Evolutionary conservation across 768 basidiomycete species (phyloP), one percentile per base, ranked within the genome.

Genomic region (Suillus fuscotomentosus): DNA sequence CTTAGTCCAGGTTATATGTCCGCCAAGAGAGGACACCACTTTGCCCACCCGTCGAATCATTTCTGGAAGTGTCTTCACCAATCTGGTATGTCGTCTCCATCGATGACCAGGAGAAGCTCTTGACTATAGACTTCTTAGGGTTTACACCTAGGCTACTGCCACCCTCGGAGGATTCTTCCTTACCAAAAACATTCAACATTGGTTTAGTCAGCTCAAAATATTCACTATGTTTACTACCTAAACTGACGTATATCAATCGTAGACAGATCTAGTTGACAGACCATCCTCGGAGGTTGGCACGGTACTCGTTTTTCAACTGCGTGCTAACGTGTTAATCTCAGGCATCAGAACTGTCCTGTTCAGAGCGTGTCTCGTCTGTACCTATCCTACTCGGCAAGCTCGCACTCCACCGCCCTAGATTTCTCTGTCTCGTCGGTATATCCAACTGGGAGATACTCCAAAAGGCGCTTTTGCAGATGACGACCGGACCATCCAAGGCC

Each of bases 401-500:
- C 22, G 70, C 76, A 0, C 75, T 71, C 10, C 81, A 81, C 67
- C 82, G 82, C 13, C 94, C 94, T 0, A 79, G 80, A 4, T 78
- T 95, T 6, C 82, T 93, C 0, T 93, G 91, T 70, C 91, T 95
- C 69, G 88, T 94, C 2, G 94, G 94, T 2, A 79, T 91, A 65
- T 81, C 82, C 10, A 93, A 95, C 39, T 87, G 86, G 84, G 69
- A 75, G 5, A 66, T 71, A 22, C 68, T 78, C 60, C 69, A 74
- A 77, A 82, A 45, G 72, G 79, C 64, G 64, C 69, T 68, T 73
- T 80, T 48, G 67, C 82, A 68, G 66, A 73, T 48, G 59, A 72
- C 60, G 63, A 59, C 24, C 20, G 24, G 41, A 42, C 39, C 67
- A 75, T 65, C 51, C 41, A n/a, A 38, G 31, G 27, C 48, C 47